A percentile compares a stretch with the other conserved stretches of the same genome.
phyloP scores from a whole-genome alignment of 2,329 filamentous ascomycete genomes.

The Nannizziopsis arthrosporioides region DNA sequence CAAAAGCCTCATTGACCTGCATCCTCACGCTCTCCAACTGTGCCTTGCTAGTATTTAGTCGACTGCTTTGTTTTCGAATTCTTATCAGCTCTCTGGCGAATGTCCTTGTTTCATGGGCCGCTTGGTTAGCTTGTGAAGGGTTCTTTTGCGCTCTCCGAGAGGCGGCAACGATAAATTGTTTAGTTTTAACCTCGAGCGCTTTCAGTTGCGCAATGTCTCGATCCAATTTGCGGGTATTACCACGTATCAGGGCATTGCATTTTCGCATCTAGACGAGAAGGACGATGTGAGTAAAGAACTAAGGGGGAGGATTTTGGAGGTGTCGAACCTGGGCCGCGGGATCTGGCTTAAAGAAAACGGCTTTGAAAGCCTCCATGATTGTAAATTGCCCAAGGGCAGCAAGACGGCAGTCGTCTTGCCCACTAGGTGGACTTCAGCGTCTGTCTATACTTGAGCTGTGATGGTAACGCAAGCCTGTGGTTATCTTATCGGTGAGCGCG shows the following conservation, averaged over 20 bases:
- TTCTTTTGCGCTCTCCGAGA: constrained; percentile 71
- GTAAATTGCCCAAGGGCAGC: background rate
- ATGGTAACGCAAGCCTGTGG: background rate
- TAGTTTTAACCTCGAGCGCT: constrained; percentile 69
- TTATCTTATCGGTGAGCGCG: constrained; percentile 6
- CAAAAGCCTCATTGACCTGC: constrained; percentile 96
- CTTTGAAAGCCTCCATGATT: constrained; percentile 73
- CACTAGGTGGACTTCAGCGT: background rate
- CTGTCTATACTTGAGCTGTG: background rate
- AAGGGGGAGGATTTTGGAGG: constrained; percentile 22
- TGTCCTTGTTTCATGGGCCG: constrained; percentile 67
- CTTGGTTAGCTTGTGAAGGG: constrained; percentile 65
- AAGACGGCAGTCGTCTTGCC: background rate
- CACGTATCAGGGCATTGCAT: constrained; percentile 81
- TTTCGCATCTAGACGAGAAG: constrained; percentile 61
- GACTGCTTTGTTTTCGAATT: constrained; percentile 59
- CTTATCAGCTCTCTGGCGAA: constrained; percentile 83
- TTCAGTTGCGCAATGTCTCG: constrained; percentile 76
- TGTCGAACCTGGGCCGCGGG: constrained; percentile 69
- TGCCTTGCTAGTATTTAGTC: constrained; percentile 76
- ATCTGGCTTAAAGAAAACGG: constrained; percentile 82
- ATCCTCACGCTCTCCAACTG: constrained; percentile 88
- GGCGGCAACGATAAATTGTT: constrained; percentile 70
- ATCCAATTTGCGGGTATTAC: constrained; percentile 87
- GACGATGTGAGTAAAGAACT: constrained; percentile 13